Conservation (phyloP, 495 filamentous ascomycete genomes). For the Xeromyces bisporus region DNA sequence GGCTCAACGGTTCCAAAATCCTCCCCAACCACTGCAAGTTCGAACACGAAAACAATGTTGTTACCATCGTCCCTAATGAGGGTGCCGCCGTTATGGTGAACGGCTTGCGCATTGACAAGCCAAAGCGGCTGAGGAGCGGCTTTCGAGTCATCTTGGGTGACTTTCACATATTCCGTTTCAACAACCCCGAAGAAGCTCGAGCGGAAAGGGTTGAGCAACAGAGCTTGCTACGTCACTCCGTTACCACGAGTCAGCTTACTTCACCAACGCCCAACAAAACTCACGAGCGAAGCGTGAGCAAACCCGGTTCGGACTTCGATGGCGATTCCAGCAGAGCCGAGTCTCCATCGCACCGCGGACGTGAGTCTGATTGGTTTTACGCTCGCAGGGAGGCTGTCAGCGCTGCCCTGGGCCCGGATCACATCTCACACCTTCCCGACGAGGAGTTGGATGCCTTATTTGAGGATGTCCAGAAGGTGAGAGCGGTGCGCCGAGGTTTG, state of each 20-base stretch:
- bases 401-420: slow-evolving; percentile 80
- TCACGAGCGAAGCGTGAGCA: slow-evolving; percentile 65
- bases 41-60: slow-evolving; percentile 77
- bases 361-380: slow-evolving; percentile 93
- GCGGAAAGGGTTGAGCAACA: slow-evolving; percentile 82
- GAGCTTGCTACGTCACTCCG: slow-evolving; percentile 73
- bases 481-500: slow-evolving; percentile 61
- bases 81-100: slow-evolving; percentile 97
- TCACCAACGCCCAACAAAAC: slow-evolving; percentile 50
- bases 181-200: slow-evolving; percentile 88
- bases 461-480: slow-evolving; percentile 80
- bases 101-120: slow-evolving; percentile 67
- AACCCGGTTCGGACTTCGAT: slow-evolving; percentile 53
- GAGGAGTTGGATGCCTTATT: slow-evolving; percentile 91
- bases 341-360: slow-evolving; percentile 47
- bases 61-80: slow-evolving; percentile 76
- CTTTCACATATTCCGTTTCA: slow-evolving; percentile 98
- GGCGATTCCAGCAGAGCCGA: slow-evolving; percentile 54
- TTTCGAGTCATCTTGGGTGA: slow-evolving; percentile 92
- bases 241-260: slow-evolving; percentile 65
- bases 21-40: slow-evolving; percentile 85
- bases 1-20: slow-evolving; percentile 87
- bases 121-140: slow-evolving; percentile 72
- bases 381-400: slow-evolving; percentile 82
- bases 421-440: slow-evolving; percentile 74